Evolutionary conservation across 176 grass and related monocot genomes (phyloP).

Genomic region (Zea mays): DNA sequence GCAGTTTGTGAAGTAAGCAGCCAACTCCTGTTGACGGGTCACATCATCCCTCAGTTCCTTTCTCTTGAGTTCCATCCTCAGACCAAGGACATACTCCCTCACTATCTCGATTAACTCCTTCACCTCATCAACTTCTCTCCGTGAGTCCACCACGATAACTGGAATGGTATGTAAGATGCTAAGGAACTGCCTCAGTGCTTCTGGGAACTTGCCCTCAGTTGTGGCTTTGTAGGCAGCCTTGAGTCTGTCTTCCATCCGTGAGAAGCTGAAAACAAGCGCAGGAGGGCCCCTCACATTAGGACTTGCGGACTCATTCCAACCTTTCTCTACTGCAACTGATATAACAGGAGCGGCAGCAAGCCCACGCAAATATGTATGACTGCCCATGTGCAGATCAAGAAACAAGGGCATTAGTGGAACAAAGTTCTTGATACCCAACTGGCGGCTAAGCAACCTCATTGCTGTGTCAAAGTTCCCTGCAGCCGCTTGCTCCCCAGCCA

Average conservation of each 20-base stretch:
- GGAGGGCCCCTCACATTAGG: conserved; percentile 89
- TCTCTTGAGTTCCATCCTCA: conserved; percentile 87
- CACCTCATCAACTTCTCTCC: conserved; percentile 94
- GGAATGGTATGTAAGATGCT: conserved; percentile 81
- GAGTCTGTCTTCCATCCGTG: conserved; percentile 87
- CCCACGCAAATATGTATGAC: conserved; percentile 70
- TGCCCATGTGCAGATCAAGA: conserved; percentile 74
- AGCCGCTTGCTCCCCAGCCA: conserved; percentile 89
- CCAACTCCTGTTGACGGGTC: conserved; percentile 76
- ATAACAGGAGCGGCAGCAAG: conserved; percentile 64
- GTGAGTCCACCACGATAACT: conserved; percentile 78
- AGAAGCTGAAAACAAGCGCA: conserved; percentile 82
- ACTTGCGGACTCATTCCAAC: conserved; percentile 82
- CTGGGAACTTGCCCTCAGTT: conserved; percentile 84
- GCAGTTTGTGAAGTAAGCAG: conserved; percentile 97
- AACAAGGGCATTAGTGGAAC: conserved; percentile 76
- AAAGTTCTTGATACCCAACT: conserved; percentile 94
- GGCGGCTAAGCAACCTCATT: conserved; percentile 82
- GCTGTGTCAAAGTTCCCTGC: conserved; percentile 94
- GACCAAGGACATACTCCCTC: conserved; percentile 83
- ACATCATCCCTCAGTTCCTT: conserved; percentile 72
- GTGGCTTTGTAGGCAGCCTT: conserved; percentile 87
- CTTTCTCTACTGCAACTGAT: conserved; percentile 89
- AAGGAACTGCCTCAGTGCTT: conserved; percentile 83
- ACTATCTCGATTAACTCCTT: conserved; percentile 94